phyloP scores from a whole-genome alignment of 257 asterid genomes.

The Ilex asprella region DNA sequence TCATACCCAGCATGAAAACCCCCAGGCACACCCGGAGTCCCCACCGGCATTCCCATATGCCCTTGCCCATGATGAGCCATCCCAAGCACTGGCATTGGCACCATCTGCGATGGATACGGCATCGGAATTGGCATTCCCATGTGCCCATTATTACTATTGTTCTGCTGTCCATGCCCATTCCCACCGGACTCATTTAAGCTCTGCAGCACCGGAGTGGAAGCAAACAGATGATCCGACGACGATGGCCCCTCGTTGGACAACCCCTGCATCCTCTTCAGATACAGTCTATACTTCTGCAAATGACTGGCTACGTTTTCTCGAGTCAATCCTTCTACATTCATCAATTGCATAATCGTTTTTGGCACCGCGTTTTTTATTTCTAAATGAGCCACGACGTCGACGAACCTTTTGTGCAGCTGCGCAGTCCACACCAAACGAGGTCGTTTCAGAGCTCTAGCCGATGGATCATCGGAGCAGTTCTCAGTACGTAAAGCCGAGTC shows the following conservation, averaged over 20 bases:
- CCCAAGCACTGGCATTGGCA: background rate
- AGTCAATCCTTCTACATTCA: slow-evolving; percentile 93
- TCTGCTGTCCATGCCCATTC: background rate
- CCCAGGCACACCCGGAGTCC: background rate
- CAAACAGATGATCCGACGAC: slow-evolving; percentile 66
- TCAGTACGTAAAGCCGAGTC: slow-evolving; percentile 29
- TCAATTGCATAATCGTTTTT: slow-evolving; percentile 85
- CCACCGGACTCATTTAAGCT: slow-evolving; percentile 62
- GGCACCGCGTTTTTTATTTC: slow-evolving; percentile 87
- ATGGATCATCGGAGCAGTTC: slow-evolving; percentile 39
- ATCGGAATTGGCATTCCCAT: background rate
- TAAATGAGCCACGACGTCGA: slow-evolving; percentile 79
- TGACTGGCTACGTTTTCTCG: slow-evolving; percentile 93
- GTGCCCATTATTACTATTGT: background rate
- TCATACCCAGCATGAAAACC: background rate
- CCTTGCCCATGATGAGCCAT: background rate
- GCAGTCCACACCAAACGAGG: slow-evolving; percentile 96
- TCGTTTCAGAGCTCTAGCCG: slow-evolving; percentile 60
- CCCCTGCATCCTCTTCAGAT: slow-evolving; percentile 81
- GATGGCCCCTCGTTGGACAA: slow-evolving; percentile 57
- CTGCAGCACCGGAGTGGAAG: slow-evolving; percentile 68
- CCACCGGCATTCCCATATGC: background rate
- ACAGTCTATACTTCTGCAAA: slow-evolving; percentile 78
- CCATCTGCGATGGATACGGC: background rate
- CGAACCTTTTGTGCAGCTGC: slow-evolving; percentile 82